Evolutionary conservation across 1,139 yeast genomes (phyloP).

Genomic region (Spencermartinsiella ligniputridi): DNA sequence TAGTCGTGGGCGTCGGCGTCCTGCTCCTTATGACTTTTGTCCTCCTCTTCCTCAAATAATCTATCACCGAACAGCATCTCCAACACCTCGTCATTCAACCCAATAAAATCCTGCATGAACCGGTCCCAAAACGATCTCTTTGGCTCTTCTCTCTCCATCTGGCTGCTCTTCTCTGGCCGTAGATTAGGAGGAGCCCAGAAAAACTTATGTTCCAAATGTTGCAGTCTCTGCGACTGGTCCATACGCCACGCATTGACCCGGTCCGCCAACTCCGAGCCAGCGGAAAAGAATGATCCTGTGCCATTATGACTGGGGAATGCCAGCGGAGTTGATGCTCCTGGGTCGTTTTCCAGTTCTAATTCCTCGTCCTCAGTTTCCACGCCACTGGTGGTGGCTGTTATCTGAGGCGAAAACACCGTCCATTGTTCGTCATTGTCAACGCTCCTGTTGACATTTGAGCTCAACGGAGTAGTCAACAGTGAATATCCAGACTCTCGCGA

Average conservation of each 20-base stretch:
- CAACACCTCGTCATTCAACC: conserved; percentile 31
- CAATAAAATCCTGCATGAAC: conserved; percentile 25
- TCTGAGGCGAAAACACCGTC: conserved; percentile 29
- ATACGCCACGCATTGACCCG: conserved; percentile 39
- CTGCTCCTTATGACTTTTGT: not conserved
- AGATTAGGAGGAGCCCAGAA: not conserved
- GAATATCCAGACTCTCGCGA: conserved; percentile 3
- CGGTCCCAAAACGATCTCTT: conserved; percentile 19
- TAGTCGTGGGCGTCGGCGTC: conserved; percentile 9
- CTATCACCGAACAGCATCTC: conserved; percentile 31
- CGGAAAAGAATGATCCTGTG: conserved; percentile 31
- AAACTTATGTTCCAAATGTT: conserved; percentile 16
- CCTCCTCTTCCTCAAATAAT: conserved; percentile 15
- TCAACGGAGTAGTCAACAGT: conserved; percentile 3
- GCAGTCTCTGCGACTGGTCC: conserved; percentile 35
- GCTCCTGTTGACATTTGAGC: not conserved
- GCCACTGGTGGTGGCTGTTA: conserved; percentile 10
- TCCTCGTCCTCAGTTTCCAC: conserved; percentile 10
- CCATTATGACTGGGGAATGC: conserved; percentile 37
- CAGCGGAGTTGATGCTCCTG: conserved; percentile 27
- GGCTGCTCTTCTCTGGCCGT: not conserved
- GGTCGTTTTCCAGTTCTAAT: conserved; percentile 1
- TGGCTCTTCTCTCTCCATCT: not conserved
- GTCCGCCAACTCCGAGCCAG: conserved; percentile 29
- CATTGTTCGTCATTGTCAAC: conserved; percentile 24